Conservation (phyloP, 805 yeast genomes). For the Sungouiozyma ichnusensis region DNA sequence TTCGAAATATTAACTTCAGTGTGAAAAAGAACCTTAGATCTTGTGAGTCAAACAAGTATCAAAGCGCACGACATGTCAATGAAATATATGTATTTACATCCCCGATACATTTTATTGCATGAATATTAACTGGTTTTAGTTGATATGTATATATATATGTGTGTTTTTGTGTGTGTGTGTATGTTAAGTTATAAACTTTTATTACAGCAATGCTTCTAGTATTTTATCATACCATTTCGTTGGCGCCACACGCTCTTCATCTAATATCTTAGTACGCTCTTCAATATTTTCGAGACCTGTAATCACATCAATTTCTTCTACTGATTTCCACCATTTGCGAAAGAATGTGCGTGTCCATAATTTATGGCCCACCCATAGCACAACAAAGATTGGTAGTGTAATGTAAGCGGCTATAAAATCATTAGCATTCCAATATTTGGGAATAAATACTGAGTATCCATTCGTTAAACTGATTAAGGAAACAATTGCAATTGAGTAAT, state of each 20-base stretch:
- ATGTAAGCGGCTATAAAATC: conserved; percentile 67
- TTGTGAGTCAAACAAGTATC: no score
- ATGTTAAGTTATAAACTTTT: no score
- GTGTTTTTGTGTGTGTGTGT: no score
- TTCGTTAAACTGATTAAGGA: conserved; percentile 53
- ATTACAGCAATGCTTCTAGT: conserved; percentile 14
- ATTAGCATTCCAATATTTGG: conserved; percentile 36
- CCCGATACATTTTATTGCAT: no score
- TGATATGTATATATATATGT: no score
- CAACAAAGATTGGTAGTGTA: conserved; percentile 37
- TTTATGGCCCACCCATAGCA: conserved; percentile 50
- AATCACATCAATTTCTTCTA: conserved; percentile 48
- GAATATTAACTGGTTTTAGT: no score
- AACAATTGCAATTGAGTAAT: conserved; percentile 41
- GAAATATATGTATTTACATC: no score
- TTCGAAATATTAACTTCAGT: no score
- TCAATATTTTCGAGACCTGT: conserved; percentile 54
- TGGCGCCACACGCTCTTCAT: conserved; percentile 18
- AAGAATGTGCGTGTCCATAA: conserved; percentile 33
- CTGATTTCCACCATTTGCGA: conserved; percentile 37
- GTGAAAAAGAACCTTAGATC: no score
- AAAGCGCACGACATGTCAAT: no score
- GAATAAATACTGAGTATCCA: conserved; percentile 58
- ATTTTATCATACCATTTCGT: conserved; percentile 12
- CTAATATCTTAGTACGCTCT: conserved; percentile 33